Percentiles rank a stretch among this genome's conserved stretches.
Conservation (phyloP, 2,329 filamentous ascomycete genomes). For the Fusarium duplospermum region DNA sequence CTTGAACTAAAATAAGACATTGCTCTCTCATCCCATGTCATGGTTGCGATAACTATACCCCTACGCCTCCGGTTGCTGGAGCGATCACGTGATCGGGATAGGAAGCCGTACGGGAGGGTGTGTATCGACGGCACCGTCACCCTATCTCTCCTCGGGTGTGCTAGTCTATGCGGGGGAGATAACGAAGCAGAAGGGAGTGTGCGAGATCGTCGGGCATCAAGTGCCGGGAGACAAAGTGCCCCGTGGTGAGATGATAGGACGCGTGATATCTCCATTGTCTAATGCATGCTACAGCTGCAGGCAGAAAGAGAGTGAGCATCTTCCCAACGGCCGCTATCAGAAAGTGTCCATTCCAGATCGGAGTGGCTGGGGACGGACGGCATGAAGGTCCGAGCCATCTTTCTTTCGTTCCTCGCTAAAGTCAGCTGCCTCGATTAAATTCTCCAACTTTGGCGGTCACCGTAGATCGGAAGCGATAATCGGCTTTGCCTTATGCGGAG, state of each 20-base stretch:
- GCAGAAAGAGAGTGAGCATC: not conserved
- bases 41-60: conserved; percentile 31
- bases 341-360: not conserved
- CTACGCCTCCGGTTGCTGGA: conserved; percentile 34
- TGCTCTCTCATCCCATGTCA: conserved; percentile 29
- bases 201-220: conserved; percentile 27
- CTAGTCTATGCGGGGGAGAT: conserved; percentile 28
- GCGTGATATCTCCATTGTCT: conserved; percentile 14
- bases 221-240: conserved; percentile 17
- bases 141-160: conserved; percentile 9
- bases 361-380: not conserved
- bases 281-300: conserved; percentile 18
- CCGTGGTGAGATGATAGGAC: conserved; percentile 28
- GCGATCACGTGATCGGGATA: conserved; percentile 38
- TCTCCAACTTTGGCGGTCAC: not conserved
- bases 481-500: not conserved
- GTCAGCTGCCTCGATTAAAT: not conserved
- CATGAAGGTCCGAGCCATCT: not conserved
- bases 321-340: conserved; percentile 10
- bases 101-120: conserved; percentile 14
- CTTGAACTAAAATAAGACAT: not conserved
- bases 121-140: conserved; percentile 7
- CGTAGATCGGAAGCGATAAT: not conserved
- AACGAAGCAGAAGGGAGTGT: conserved; percentile 8
- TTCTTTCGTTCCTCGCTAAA: not conserved